Conservation (phyloP, 257 asterid genomes). For the Schizonepeta tenuifolia region DNA sequence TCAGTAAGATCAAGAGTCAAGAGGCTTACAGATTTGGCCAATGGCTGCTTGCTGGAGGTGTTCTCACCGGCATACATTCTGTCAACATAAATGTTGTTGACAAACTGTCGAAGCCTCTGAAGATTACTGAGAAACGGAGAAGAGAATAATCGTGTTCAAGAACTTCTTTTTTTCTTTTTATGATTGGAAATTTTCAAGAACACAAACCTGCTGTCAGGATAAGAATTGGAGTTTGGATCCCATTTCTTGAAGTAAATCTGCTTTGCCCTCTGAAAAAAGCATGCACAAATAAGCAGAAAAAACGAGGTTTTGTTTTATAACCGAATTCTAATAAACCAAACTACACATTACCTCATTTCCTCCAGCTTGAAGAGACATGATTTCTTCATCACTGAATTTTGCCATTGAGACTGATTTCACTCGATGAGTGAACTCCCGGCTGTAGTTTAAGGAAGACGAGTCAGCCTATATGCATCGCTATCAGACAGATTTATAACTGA, state of each 20-base stretch:
- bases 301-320: neutral
- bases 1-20: neutral
- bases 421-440: slow-evolving; percentile 89
- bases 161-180: neutral
- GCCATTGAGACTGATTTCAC: slow-evolving; percentile 95
- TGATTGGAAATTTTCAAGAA: neutral
- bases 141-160: slow-evolving; percentile 13
- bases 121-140: slow-evolving; percentile 59
- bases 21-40: slow-evolving; percentile 53
- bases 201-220: slow-evolving; percentile 68
- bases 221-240: slow-evolving; percentile 63
- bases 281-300: neutral
- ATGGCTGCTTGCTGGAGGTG: slow-evolving; percentile 38
- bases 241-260: slow-evolving; percentile 74
- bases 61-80: slow-evolving; percentile 64
- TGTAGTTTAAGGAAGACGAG: slow-evolving; percentile 39
- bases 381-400: slow-evolving; percentile 76
- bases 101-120: slow-evolving; percentile 68
- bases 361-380: slow-evolving; percentile 73
- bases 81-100: slow-evolving; percentile 68
- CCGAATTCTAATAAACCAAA: too few species aligned
- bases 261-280: slow-evolving; percentile 63
- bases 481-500: too few species aligned
- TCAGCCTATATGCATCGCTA: neutral
- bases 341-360: slow-evolving; percentile 73